These are phyloP conservation scores for Fistulifera pelliculosa DNA, from an alignment of 108 stramenopile species.

Conservation along the genomic window DNA sequence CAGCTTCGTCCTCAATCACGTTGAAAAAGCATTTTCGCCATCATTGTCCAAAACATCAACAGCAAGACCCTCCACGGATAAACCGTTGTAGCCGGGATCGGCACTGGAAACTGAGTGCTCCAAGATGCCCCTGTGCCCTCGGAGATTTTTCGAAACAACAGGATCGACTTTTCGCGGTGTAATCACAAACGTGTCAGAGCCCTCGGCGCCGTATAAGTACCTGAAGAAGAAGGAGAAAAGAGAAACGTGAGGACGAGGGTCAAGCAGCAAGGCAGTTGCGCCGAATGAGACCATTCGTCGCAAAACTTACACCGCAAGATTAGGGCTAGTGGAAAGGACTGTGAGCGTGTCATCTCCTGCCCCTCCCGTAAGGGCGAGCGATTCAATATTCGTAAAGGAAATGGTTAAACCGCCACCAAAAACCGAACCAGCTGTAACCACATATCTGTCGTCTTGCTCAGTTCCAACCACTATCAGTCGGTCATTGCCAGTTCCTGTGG, in stretches of 20 bases:
- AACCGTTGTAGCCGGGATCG: conserved; percentile 15
- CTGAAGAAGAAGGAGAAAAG: not conserved
- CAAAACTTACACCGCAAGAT: not conserved
- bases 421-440: conserved; percentile 22
- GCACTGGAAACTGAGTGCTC: conserved; percentile 16
- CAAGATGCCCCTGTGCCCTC: conserved; percentile 29
- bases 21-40: not conserved
- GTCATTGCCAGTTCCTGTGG: conserved; percentile 19
- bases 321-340: conserved; percentile 22
- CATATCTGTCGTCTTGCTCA: conserved; percentile 23
- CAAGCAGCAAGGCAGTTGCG: too few relatives aligned
- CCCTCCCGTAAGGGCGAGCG: conserved; percentile 18
- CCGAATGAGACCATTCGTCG: too few relatives aligned
- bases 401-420: conserved; percentile 27
- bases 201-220: conserved; percentile 15
- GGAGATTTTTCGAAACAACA: conserved; percentile 22
- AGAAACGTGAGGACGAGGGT: too few relatives aligned
- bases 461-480: conserved; percentile 19
- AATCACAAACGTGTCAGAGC: conserved; percentile 19
- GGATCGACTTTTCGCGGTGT: conserved; percentile 18
- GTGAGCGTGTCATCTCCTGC: conserved; percentile 25
- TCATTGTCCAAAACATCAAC: conserved; percentile 12
- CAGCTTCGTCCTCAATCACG: not conserved
- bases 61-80: conserved; percentile 18
- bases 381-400: conserved; percentile 21